A percentile compares a stretch with the other conserved stretches of the same genome.
Evolutionary conservation across 768 basidiomycete species (phyloP).

Genomic region (Trametopsis cervina): DNA sequence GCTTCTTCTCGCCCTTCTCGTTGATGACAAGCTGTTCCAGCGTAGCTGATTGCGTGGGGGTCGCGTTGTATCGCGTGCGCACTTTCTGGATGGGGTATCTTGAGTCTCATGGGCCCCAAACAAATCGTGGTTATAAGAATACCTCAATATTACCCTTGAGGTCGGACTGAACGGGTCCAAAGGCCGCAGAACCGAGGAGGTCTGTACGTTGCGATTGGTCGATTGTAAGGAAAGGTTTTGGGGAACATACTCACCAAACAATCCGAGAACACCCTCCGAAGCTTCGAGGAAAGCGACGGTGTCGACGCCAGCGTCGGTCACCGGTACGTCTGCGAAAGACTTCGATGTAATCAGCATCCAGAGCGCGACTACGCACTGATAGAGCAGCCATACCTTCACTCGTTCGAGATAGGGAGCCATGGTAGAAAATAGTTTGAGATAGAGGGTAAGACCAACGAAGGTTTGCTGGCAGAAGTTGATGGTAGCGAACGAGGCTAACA

Average conservation of each 20-base stretch:
- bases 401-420: conserved; percentile 78
- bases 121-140: not conserved
- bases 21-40: conserved; percentile 79
- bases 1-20: conserved; percentile 85
- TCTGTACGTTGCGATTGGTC: conserved; percentile 39
- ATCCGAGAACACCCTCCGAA: conserved; percentile 75
- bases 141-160: conserved; percentile 89
- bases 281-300: conserved; percentile 87
- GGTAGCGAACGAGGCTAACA: too few species aligned
- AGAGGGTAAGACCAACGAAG: not conserved
- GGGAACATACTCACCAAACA: conserved; percentile 64
- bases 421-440: not conserved
- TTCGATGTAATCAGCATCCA: conserved; percentile 24
- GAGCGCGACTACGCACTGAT: not conserved
- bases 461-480: conserved; percentile 8
- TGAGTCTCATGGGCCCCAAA: not conserved
- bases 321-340: conserved; percentile 91
- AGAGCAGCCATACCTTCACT: conserved; percentile 44
- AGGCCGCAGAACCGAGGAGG: conserved; percentile 80
- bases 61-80: conserved; percentile 64
- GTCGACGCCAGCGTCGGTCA: conserved; percentile 83
- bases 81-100: conserved; percentile 69
- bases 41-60: conserved; percentile 59
- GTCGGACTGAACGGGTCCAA: conserved; percentile 77
- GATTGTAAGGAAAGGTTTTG: not conserved